These are phyloP conservation scores for Metschnikowia sp. DNA, from an alignment of 805 yeast species.

Conservation along the genomic window DNA sequence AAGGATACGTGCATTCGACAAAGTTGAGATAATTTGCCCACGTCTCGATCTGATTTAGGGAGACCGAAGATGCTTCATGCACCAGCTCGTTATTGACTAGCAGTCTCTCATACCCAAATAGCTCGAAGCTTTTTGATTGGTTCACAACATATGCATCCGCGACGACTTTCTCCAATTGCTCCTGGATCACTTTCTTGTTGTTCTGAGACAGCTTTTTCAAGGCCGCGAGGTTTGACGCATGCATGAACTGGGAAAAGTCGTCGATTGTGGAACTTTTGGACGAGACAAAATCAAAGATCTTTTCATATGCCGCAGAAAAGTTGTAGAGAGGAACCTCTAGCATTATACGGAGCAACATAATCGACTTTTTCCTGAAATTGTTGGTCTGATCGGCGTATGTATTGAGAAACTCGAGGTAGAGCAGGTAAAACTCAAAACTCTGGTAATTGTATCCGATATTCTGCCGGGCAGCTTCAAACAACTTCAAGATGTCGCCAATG, in stretches of 20 bases:
- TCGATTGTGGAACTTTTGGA: conserved; percentile 10
- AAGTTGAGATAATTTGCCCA: conserved; percentile 61
- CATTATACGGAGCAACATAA: conserved; percentile 43
- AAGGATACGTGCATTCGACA: conserved; percentile 39
- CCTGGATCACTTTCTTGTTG: conserved; percentile 27
- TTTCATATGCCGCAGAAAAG: conserved; percentile 31
- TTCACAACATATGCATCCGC: conserved; percentile 54
- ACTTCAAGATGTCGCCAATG: conserved; percentile 25
- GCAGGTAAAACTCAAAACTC: conserved; percentile 48
- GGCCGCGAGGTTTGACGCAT: conserved; percentile 15
- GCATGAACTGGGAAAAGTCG: conserved; percentile 18
- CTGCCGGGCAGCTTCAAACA: conserved; percentile 47
- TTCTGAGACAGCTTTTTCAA: conserved; percentile 13
- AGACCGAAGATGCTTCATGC: conserved; percentile 31
- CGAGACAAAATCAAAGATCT: conserved; percentile 35
- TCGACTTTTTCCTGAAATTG: conserved; percentile 32
- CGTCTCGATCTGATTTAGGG: conserved; percentile 47
- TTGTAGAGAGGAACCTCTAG: conserved; percentile 58
- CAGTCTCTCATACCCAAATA: conserved; percentile 48
- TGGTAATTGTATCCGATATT: conserved; percentile 53
- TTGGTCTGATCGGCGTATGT: conserved; percentile 22
- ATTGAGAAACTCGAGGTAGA: conserved; percentile 43
- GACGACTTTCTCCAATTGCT: conserved; percentile 44
- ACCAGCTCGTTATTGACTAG: conserved; percentile 28
- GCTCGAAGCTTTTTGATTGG: conserved; percentile 49